Conservation (phyloP, 208 protist species). For the Leishmania martiniquensis region DNA sequence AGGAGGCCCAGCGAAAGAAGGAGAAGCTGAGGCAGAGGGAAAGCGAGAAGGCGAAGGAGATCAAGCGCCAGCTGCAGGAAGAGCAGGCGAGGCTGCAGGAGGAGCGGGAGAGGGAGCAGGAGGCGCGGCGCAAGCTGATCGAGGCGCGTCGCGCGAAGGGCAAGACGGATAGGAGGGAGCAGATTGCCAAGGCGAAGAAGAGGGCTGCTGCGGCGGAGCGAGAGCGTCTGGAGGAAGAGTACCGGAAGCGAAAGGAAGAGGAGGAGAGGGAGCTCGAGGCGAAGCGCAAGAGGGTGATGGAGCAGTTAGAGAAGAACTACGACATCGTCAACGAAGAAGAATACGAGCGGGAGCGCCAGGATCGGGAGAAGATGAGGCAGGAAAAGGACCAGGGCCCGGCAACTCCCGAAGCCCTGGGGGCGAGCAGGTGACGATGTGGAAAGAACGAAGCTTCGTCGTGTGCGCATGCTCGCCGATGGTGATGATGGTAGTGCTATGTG, state of each 20-base stretch:
- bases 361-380: slow-evolving; percentile 34
- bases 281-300: slow-evolving; percentile 46
- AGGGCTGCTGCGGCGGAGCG: slow-evolving; percentile 41
- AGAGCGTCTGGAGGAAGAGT: slow-evolving; percentile 43
- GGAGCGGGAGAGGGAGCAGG: slow-evolving; percentile 35
- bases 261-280: slow-evolving; percentile 48
- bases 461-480: background rate
- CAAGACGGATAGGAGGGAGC: slow-evolving; percentile 32
- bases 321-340: slow-evolving; percentile 54
- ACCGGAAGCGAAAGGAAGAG: slow-evolving; percentile 48
- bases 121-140: slow-evolving; percentile 23
- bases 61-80: slow-evolving; percentile 38
- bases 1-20: slow-evolving; percentile 33
- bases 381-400: slow-evolving; percentile 43
- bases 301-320: slow-evolving; percentile 65
- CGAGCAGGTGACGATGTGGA: slow-evolving; percentile 13
- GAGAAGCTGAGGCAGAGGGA: slow-evolving; percentile 33
- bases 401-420: slow-evolving; percentile 20
- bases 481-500: too few species aligned
- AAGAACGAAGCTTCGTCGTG: background rate
- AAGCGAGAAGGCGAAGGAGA: slow-evolving; percentile 19
- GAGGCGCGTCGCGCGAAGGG: slow-evolving; percentile 16
- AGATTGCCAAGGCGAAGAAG: slow-evolving; percentile 37
- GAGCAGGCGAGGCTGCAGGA: slow-evolving; percentile 34
- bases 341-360: slow-evolving; percentile 43